Conservation (phyloP, 768 basidiomycete genomes). For the Hortiboletus flavorubellus region DNA sequence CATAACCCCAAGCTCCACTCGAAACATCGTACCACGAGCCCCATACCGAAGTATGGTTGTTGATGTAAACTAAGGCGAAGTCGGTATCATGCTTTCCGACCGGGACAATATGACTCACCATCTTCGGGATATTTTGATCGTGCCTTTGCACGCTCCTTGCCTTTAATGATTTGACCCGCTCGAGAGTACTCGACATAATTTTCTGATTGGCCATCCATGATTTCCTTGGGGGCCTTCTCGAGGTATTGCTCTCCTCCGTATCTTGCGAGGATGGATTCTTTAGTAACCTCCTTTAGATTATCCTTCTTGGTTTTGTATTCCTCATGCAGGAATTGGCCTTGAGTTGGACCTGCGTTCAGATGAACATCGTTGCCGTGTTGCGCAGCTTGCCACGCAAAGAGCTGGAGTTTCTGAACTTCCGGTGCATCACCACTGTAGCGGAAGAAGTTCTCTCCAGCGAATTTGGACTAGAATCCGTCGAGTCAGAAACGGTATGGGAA, state of each 20-base stretch:
- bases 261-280: conserved; percentile 84
- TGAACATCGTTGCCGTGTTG: conserved; percentile 93
- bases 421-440: conserved; percentile 90
- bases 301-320: conserved; percentile 94
- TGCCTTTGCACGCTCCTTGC: conserved; percentile 82
- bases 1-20: conserved; percentile 83
- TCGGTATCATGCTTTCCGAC: background rate
- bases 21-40: conserved; percentile 87
- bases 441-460: conserved; percentile 96
- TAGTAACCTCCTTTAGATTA: conserved; percentile 80
- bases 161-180: conserved; percentile 87
- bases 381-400: conserved; percentile 97
- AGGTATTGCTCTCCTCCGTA: conserved; percentile 96
- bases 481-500: background rate
- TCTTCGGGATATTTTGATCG: conserved; percentile 96
- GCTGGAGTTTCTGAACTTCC: conserved; percentile 86
- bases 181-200: conserved; percentile 97
- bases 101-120: conserved; percentile 47
- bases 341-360: conserved; percentile 93
- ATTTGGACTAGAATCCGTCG: conserved; percentile 55
- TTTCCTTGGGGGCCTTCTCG: conserved; percentile 83
- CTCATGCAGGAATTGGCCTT: conserved; percentile 86
- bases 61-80: conserved; percentile 61
- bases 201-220: conserved; percentile 94
- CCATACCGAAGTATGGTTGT: conserved; percentile 97